Evolutionary conservation across 1,284 basidiomycete genomes (phyloP).

Genomic region (Leccinum griseonigrum): DNA sequence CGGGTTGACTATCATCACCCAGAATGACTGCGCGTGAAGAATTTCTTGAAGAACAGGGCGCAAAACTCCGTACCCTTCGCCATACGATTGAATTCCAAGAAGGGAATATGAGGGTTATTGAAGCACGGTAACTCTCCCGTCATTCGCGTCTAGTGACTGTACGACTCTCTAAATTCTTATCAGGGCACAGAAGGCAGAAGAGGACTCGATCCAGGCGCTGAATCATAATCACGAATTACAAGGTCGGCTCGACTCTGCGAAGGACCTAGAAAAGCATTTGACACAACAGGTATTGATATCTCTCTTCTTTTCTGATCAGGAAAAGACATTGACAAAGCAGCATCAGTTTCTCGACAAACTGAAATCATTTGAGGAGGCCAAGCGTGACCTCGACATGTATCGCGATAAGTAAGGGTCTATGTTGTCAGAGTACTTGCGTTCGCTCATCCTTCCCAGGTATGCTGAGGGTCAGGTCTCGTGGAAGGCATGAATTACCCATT

Average conservation of each 20-base stretch:
- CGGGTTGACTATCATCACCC: constrained; percentile 10
- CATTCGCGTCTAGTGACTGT: background rate
- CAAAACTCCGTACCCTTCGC: constrained; percentile 29
- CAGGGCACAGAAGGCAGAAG: constrained; percentile 26
- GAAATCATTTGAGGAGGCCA: constrained; percentile 18
- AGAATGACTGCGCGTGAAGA: constrained; percentile 26
- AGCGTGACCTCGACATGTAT: constrained; percentile 20
- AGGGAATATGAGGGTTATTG: constrained; percentile 22
- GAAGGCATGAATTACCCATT: constrained; percentile 22
- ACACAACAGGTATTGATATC: constrained; percentile 14
- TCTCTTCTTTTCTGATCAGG: constrained; percentile 15
- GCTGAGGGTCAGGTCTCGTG: constrained; percentile 33
- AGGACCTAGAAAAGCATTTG: constrained; percentile 26
- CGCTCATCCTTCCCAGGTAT: constrained; percentile 12
- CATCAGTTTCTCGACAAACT: constrained; percentile 24
- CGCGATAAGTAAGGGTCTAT: constrained; percentile 25
- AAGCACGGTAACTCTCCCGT: constrained; percentile 23
- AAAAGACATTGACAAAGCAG: constrained; percentile 20
- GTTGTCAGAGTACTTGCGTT: background rate
- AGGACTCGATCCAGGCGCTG: constrained; percentile 15
- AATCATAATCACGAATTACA: constrained; percentile 28
- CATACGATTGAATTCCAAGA: constrained; percentile 34
- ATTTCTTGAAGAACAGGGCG: constrained; percentile 22
- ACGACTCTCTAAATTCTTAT: constrained; percentile 12
- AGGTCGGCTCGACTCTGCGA: constrained; percentile 29